A percentile compares a stretch with the other conserved stretches of the same genome.
These are phyloP conservation scores for Grammothele lineata DNA, from an alignment of 768 basidiomycete genomes.

Conservation along the genomic window DNA sequence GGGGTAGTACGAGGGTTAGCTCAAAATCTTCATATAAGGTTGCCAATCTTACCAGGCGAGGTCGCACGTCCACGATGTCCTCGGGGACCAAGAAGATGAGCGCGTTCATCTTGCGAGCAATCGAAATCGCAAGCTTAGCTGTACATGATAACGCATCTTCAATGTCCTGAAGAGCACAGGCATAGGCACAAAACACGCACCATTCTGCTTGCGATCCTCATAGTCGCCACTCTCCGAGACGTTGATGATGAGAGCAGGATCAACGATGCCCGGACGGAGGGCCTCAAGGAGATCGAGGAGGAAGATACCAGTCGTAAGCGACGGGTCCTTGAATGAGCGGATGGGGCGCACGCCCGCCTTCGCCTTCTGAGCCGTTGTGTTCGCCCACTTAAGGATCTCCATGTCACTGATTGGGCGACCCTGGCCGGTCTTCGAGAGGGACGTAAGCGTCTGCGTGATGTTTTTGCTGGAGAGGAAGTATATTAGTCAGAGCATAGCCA, in stretches of 20 bases:
- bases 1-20: conserved; percentile 2
- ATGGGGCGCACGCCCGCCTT: conserved; percentile 60
- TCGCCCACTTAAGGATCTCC: conserved; percentile 97
- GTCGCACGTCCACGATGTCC: conserved; percentile 92
- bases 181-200: conserved; percentile 56
- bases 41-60: conserved; percentile 65
- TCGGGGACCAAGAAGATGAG: conserved; percentile 96
- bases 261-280: conserved; percentile 91
- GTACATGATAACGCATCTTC: neutral
- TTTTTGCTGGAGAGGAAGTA: conserved; percentile 51
- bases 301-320: conserved; percentile 85
- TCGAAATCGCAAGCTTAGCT: conserved; percentile 98
- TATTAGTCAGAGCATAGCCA: too few species aligned
- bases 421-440: conserved; percentile 59
- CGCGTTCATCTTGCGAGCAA: conserved; percentile 96
- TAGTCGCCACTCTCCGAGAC: conserved; percentile 63
- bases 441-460: conserved; percentile 85
- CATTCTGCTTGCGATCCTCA: conserved; percentile 90
- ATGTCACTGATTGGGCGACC: conserved; percentile 86
- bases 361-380: conserved; percentile 74
- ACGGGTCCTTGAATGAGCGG: conserved; percentile 92
- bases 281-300: conserved; percentile 91
- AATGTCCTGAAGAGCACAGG: too few species aligned
- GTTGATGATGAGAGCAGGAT: conserved; percentile 71
- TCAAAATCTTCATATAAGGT: conserved; percentile 13